Percentiles rank a stretch among this genome's conserved stretches.
These are phyloP conservation scores for Avena sativa DNA, from an alignment of 176 grass and related monocot species.

Conservation along the genomic window DNA sequence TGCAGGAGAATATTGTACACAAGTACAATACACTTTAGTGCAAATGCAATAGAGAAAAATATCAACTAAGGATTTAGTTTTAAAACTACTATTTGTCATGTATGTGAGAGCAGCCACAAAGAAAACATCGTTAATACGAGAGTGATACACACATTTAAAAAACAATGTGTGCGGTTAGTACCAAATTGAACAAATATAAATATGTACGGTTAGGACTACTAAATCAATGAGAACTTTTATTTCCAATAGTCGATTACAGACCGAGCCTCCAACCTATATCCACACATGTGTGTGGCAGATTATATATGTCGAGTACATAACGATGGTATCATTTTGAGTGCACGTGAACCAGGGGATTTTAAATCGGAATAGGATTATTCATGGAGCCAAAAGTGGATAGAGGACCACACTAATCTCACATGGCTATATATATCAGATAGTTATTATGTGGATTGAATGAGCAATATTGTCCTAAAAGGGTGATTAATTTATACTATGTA, in stretches of 20 bases:
- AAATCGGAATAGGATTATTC: constrained; percentile 1
- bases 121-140: not conserved
- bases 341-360: not conserved
- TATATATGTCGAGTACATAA: not conserved
- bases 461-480: not conserved
- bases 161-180: not conserved
- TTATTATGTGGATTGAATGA: not conserved
- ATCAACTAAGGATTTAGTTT: not conserved
- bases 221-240: too few species aligned
- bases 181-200: constrained; percentile 27
- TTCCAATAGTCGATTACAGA: not conserved
- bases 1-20: too few species aligned
- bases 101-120: not conserved
- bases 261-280: not conserved
- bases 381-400: constrained; percentile 42
- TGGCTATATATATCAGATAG: not conserved
- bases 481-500: not conserved
- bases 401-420: constrained; percentile 15
- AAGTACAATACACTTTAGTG: too few species aligned
- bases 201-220: constrained; percentile 13
- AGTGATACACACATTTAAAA: constrained; percentile 20
- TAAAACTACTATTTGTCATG: not conserved
- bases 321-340: not conserved
- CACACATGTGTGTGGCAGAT: not conserved
- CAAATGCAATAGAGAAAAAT: too few species aligned